phyloP scores from a whole-genome alignment of 768 basidiomycete genomes.

The Trametes cubensis region DNA sequence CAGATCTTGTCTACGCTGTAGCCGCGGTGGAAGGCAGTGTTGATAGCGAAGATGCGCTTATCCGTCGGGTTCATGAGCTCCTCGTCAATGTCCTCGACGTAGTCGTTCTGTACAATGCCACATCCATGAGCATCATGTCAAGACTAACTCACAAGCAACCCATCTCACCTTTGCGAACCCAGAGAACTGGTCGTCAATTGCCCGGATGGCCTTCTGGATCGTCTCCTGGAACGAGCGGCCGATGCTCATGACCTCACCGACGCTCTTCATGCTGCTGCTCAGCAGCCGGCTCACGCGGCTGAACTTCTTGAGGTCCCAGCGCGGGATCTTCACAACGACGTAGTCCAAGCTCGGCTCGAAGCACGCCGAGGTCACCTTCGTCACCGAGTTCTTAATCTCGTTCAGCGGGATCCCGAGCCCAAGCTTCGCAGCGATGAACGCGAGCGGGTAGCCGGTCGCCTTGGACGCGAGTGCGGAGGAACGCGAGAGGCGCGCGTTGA shows the following conservation, averaged over 20 bases:
- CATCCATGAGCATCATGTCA: not conserved
- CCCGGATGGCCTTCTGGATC: conserved; percentile 95
- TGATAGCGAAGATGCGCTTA: conserved; percentile 96
- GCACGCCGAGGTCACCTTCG: conserved; percentile 94
- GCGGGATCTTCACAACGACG: conserved; percentile 96
- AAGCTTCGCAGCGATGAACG: conserved; percentile 97
- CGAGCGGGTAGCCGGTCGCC: conserved; percentile 96
- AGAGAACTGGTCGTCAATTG: conserved; percentile 92
- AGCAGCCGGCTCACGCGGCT: conserved; percentile 87
- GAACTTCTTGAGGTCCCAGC: conserved; percentile 99
- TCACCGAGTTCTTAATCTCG: conserved; percentile 97
- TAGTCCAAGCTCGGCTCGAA: conserved; percentile 99
- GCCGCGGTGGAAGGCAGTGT: conserved; percentile 88
- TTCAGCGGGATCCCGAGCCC: conserved; percentile 97
- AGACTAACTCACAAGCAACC: not conserved
- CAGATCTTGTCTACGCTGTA: conserved; percentile 96
- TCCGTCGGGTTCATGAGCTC: conserved; percentile 95
- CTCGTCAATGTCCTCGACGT: conserved; percentile 88
- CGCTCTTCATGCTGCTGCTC: conserved; percentile 98
- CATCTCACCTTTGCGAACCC: conserved; percentile 82
- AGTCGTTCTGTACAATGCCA: conserved; percentile 67
- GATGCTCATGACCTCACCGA: conserved; percentile 99
- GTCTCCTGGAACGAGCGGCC: conserved; percentile 98
- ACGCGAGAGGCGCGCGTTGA: conserved; percentile 97
- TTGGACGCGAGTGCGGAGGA: conserved; percentile 98